Evolutionary conservation across 805 yeast species (phyloP).

Genomic region (Kazachstania bromeliacearum): DNA sequence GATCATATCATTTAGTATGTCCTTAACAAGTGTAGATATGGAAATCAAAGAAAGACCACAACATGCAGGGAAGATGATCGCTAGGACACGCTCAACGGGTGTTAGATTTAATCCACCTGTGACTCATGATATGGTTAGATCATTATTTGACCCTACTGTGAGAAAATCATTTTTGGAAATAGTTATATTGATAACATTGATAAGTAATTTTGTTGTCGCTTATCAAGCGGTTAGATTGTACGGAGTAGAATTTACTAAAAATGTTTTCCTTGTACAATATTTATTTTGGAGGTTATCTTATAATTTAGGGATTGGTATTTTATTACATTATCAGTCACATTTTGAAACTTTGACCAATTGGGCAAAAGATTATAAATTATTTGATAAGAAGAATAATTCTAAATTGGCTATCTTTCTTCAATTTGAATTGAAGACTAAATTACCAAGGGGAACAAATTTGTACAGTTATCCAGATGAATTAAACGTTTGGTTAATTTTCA

Average conservation of each 20-base stretch:
- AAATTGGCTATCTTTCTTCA: conserved; percentile 35
- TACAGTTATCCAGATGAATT: conserved; percentile 56
- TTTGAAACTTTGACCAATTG: conserved; percentile 43
- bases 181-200: conserved; percentile 41
- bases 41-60: neutral
- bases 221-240: conserved; percentile 17
- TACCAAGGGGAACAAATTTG: conserved; percentile 21
- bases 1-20: neutral
- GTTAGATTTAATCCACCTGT: conserved; percentile 31
- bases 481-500: conserved; percentile 73
- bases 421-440: conserved; percentile 35
- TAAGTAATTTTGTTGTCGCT: conserved; percentile 30
- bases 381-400: conserved; percentile 27
- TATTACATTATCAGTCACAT: conserved; percentile 59
- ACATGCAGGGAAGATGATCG: conserved; percentile 7
- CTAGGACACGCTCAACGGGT: conserved; percentile 27
- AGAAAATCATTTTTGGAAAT: conserved; percentile 58
- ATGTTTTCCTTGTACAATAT: conserved; percentile 45
- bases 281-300: conserved; percentile 68
- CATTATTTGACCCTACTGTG: conserved; percentile 67
- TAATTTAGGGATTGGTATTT: conserved; percentile 70
- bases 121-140: conserved; percentile 78
- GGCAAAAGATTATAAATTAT: conserved; percentile 40
- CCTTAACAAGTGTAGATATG: neutral
- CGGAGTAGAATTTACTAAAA: conserved; percentile 17